Base-by-base conservation (phyloP, 345 rosid species). In the Eucalyptus brandiana region DNA sequence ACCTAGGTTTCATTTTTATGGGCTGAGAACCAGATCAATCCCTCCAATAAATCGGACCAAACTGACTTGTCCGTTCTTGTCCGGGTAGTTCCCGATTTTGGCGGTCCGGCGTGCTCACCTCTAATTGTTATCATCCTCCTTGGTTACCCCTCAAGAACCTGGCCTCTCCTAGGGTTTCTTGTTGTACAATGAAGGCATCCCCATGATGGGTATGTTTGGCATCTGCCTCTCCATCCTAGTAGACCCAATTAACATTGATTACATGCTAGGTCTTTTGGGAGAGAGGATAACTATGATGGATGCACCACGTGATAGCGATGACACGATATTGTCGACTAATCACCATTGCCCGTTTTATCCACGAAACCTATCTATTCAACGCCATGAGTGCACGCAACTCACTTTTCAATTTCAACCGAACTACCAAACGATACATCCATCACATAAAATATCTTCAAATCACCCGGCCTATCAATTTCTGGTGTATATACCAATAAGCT, bases 21-120 rank as follows among this genome's bases (percentile, higher is more conserved):
- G 24, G 19, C 4, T 7, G 1, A 53, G 56, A 53, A 53, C 4
- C 5, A 9, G 4, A 19, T 1, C 10, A 19, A 19, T 19, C 10
- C 58, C 9, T 53, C 4, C 0, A 9, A 53, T 53, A 53, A 53
- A 53, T 2, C 2, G 1, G 1, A 53, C 58, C 26, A 53, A 19
- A 53, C 5, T 2, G 0, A 53, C 58, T 53, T 53, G 58, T 53
- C 0, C 0, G 1, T 19, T 19, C 26, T 0, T 3, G 26, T 53
- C 1, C 11, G 1, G 1, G 11, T 2, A 4, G 5, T 53, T 21
- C 58, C 2, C 58, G 2, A 53, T 53, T 53, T 53, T 26, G 10
- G 26, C 1, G 2, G 26, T 53, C 5, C 2, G 5, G 11, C 11
- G 4, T 53, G 11, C 26, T 21, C 58, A 53, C 11, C 58, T 9